Percentiles rank a stretch among this genome's conserved stretches.
Evolutionary conservation across 2,329 filamentous ascomycete species (phyloP).

Genomic region (Amesomyces nigricolor): DNA sequence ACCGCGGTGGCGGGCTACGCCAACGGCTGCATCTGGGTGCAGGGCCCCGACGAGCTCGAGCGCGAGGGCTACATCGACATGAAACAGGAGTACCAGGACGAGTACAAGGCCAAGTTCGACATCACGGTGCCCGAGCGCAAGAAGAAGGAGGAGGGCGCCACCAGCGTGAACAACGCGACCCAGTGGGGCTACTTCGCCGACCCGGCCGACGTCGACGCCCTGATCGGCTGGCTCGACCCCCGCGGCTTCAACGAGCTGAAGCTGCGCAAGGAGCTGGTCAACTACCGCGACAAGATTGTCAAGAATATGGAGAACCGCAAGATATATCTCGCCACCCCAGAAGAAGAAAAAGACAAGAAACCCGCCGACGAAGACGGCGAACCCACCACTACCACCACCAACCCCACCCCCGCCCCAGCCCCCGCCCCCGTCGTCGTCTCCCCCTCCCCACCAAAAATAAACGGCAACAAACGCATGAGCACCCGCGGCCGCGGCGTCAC

Average conservation of each 20-base stretch:
- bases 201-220: constrained; percentile 66
- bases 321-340: constrained; percentile 57
- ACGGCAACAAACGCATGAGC: constrained; percentile 37
- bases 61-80: constrained; percentile 81
- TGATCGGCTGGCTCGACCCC: constrained; percentile 84
- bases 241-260: constrained; percentile 82
- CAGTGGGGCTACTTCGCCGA: constrained; percentile 94
- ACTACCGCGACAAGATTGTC: constrained; percentile 69
- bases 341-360: constrained; percentile 33
- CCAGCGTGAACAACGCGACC: constrained; percentile 66
- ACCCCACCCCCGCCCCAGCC: background rate
- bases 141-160: constrained; percentile 74
- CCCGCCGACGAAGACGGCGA: background rate
- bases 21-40: constrained; percentile 93
- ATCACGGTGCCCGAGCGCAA: constrained; percentile 85
- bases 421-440: background rate
- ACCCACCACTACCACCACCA: background rate
- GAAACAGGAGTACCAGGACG: constrained; percentile 60
- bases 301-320: constrained; percentile 76
- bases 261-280: constrained; percentile 76
- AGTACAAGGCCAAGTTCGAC: constrained; percentile 71
- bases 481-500: constrained; percentile 35
- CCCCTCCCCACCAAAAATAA: background rate
- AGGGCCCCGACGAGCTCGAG: constrained; percentile 88
- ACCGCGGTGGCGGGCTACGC: constrained; percentile 84